These are phyloP conservation scores for Cercospora sesami DNA, from an alignment of 2,329 filamentous ascomycete genomes.

Conservation along the genomic window DNA sequence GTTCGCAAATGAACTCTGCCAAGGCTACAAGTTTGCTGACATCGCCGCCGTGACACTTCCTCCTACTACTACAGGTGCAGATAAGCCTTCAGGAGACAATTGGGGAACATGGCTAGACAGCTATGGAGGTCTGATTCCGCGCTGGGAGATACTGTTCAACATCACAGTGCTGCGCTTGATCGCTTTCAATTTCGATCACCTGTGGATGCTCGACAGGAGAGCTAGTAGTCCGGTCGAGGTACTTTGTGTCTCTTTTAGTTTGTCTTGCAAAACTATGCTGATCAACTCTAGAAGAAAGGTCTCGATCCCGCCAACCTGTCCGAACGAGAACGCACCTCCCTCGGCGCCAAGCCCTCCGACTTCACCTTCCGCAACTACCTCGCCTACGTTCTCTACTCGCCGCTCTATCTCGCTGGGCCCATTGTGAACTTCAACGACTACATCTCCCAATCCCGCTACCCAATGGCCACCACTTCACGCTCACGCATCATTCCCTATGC, in stretches of 20 bases:
- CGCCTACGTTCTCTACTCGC: constrained; percentile 86
- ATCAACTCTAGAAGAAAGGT: constrained; percentile 91
- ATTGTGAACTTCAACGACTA: constrained; percentile 99
- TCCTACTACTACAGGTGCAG: constrained; percentile 42
- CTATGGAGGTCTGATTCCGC: constrained; percentile 76
- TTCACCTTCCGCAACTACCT: constrained; percentile 84
- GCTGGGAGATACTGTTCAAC: constrained; percentile 98
- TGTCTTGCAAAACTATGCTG: constrained; percentile 47
- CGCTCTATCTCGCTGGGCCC: constrained; percentile 87
- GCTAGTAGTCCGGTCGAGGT: constrained; percentile 76
- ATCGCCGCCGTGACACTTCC: constrained; percentile 58
- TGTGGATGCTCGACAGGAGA: constrained; percentile 76
- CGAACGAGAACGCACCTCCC: constrained; percentile 80
- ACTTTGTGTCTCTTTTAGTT: background rate
- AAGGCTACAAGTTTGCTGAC: constrained; percentile 71
- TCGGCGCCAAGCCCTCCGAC: constrained; percentile 68
- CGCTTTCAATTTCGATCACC: constrained; percentile 96
- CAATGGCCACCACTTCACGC: constrained; percentile 65
- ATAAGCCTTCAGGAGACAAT: constrained; percentile 40
- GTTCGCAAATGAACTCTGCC: constrained; percentile 83
- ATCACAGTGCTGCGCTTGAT: constrained; percentile 88
- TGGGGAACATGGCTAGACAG: constrained; percentile 75
- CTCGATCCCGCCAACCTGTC: constrained; percentile 83
- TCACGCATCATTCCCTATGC: constrained; percentile 75
- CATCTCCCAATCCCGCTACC: constrained; percentile 78